phyloP scores from a whole-genome alignment of 176 grass and related monocot genomes.

The Juncus inflexus region DNA sequence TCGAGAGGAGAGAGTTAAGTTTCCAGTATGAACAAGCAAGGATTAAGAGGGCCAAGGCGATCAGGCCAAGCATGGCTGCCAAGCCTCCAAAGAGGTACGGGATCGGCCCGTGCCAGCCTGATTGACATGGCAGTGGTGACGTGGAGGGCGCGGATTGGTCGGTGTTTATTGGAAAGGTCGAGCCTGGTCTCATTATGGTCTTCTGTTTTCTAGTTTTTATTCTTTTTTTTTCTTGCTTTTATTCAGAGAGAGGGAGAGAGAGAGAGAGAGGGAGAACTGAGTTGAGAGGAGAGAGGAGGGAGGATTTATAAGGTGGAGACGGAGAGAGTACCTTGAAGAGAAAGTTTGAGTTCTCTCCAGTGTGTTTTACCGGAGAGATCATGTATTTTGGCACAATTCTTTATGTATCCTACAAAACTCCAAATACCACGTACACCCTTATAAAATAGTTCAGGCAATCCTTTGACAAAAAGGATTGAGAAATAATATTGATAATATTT shows the following conservation, averaged over 20 bases:
- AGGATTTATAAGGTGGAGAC: background rate
- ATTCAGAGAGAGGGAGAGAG: constrained; percentile 1
- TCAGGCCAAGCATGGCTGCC: constrained; percentile 58
- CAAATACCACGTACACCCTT: no score
- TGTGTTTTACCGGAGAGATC: no score
- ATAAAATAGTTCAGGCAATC: no score
- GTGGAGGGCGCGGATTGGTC: background rate
- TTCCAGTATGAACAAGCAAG: constrained; percentile 91
- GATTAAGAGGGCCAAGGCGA: constrained; percentile 61
- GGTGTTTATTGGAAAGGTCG: background rate
- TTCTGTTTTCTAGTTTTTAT: constrained; percentile 1
- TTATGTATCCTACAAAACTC: no score
- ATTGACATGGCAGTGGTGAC: background rate
- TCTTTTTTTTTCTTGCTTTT: background rate
- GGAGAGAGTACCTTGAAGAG: constrained; percentile 12
- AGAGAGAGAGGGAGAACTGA: background rate
- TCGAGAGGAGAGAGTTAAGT: constrained; percentile 44
- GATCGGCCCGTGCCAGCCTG: constrained; percentile 60
- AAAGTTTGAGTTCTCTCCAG: constrained; percentile 16
- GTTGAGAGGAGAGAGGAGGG: constrained; percentile 20
- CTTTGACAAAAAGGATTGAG: no score
- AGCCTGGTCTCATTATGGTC: constrained; percentile 7
- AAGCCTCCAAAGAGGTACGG: constrained; percentile 67
- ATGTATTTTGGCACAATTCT: no score
- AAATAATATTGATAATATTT: no score